phyloP scores from a whole-genome alignment of 2,329 filamentous ascomycete genomes.

The Gliomastix tumulicola region DNA sequence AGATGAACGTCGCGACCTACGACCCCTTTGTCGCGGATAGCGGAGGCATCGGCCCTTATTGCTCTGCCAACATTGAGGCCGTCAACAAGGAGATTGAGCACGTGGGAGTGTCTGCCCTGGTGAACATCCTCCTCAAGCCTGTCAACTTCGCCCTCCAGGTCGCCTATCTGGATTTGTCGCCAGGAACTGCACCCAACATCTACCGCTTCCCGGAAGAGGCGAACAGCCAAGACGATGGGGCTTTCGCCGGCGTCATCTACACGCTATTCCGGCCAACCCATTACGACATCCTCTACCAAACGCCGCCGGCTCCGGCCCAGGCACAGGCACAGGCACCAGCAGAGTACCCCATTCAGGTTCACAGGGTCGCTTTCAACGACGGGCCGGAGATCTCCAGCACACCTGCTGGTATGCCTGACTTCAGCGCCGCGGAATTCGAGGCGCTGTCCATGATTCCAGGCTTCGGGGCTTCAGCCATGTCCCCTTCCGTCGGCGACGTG shows the following conservation, averaged over 20 bases:
- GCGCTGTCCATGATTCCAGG: constrained; percentile 40
- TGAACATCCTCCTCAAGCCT: constrained; percentile 72
- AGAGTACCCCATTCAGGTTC: constrained; percentile 38
- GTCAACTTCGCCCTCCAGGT: constrained; percentile 78
- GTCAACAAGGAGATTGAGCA: constrained; percentile 83
- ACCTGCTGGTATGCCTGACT: constrained; percentile 30
- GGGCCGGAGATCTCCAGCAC: constrained; percentile 34
- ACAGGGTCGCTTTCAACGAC: constrained; percentile 42
- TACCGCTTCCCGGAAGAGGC: constrained; percentile 56
- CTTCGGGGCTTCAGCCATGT: constrained; percentile 16
- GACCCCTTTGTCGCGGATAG: constrained; percentile 59
- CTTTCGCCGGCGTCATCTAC: constrained; percentile 45
- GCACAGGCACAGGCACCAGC: too few species aligned
- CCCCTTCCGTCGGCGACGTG: constrained; percentile 15
- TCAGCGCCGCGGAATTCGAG: constrained; percentile 32
- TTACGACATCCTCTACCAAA: constrained; percentile 88
- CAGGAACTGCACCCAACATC: constrained; percentile 67
- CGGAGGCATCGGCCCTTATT: constrained; percentile 59
- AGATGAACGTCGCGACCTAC: constrained; percentile 63
- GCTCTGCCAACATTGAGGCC: constrained; percentile 63
- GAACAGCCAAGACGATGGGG: constrained; percentile 32
- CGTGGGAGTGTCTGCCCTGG: constrained; percentile 71
- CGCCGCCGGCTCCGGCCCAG: constrained; percentile 19
- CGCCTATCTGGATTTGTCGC: constrained; percentile 82
- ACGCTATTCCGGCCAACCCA: constrained; percentile 69